These are phyloP conservation scores for Coemansia sp. DNA, from an alignment of 192 early-diverging fungal species.

Conservation along the genomic window DNA sequence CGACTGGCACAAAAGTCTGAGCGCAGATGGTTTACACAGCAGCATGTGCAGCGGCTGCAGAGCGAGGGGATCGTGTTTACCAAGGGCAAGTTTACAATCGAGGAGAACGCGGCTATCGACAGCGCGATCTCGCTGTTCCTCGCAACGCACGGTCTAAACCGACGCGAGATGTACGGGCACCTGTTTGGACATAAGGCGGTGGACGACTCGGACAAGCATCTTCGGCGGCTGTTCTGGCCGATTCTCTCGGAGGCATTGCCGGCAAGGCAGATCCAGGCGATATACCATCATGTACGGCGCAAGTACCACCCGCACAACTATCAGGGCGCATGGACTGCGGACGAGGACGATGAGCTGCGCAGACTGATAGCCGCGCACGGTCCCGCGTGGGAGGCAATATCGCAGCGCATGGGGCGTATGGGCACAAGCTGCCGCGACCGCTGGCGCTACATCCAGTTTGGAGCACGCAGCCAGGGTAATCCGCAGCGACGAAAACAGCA, in stretches of 20 bases:
- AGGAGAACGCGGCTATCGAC: conserved; percentile 41
- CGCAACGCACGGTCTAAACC: conserved; percentile 23
- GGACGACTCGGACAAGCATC: conserved; percentile 22
- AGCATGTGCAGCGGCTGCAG: conserved; percentile 41
- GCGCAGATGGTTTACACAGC: conserved; percentile 44
- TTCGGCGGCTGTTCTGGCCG: conserved; percentile 46
- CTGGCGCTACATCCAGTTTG: conserved; percentile 48
- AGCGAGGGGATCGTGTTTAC: conserved; percentile 41
- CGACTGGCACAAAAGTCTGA: not conserved
- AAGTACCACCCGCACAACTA: conserved; percentile 52
- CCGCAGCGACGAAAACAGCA: not conserved
- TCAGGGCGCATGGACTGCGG: conserved; percentile 45
- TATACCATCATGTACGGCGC: conserved; percentile 52
- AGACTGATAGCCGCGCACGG: conserved; percentile 45
- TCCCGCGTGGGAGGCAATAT: conserved; percentile 48
- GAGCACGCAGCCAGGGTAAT: not conserved
- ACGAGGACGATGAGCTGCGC: conserved; percentile 35
- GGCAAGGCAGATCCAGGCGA: conserved; percentile 43
- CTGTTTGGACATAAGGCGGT: conserved; percentile 32
- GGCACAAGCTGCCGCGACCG: conserved; percentile 55
- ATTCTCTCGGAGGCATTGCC: conserved; percentile 45
- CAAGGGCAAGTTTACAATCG: conserved; percentile 52
- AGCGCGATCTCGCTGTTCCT: conserved; percentile 22
- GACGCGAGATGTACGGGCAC: conserved; percentile 35
- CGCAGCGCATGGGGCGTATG: conserved; percentile 41